Percentiles rank a stretch among this genome's conserved stretches.
Conservation (phyloP, 1,284 basidiomycete genomes). For the Hemileia vastatrix region DNA sequence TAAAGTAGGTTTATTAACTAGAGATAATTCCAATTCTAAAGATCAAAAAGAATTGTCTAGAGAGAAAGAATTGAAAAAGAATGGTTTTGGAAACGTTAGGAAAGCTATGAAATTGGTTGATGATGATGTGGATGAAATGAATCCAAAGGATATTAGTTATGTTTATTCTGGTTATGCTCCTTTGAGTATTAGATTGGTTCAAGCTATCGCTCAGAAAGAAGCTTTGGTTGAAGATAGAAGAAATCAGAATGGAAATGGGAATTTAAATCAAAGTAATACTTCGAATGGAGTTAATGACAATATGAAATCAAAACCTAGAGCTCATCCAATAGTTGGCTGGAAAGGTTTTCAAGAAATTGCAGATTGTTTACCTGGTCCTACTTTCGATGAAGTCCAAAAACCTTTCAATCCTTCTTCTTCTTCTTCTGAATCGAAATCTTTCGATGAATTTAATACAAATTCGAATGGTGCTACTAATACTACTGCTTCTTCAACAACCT, state of each 20-base stretch:
- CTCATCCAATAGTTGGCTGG: slow-evolving; percentile 88
- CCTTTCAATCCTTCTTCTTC: too few relatives aligned
- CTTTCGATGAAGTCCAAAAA: slow-evolving; percentile 64
- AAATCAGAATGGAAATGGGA: not conserved
- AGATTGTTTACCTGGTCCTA: slow-evolving; percentile 67
- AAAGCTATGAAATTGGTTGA: slow-evolving; percentile 83
- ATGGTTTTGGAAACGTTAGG: slow-evolving; percentile 52
- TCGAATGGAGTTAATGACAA: slow-evolving; percentile 16
- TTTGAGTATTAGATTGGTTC: slow-evolving; percentile 77
- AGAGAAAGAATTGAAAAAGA: slow-evolving; percentile 23
- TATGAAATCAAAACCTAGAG: slow-evolving; percentile 55
- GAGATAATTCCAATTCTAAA: slow-evolving; percentile 2
- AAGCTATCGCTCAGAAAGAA: slow-evolving; percentile 38
- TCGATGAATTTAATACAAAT: too few relatives aligned
- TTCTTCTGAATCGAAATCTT: too few relatives aligned
- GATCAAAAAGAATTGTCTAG: slow-evolving; percentile 20
- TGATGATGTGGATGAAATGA: slow-evolving; percentile 62
- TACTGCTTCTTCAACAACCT: too few relatives aligned
- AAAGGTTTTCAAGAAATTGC: slow-evolving; percentile 88
- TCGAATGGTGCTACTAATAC: too few relatives aligned
- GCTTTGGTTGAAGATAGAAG: slow-evolving; percentile 27
- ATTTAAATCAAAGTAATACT: not conserved
- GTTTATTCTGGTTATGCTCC: slow-evolving; percentile 96
- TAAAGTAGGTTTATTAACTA: slow-evolving; percentile 57
- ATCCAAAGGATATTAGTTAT: slow-evolving; percentile 83